Conservation (phyloP, 495 filamentous ascomycete species). For the Letharia columbiana region DNA sequence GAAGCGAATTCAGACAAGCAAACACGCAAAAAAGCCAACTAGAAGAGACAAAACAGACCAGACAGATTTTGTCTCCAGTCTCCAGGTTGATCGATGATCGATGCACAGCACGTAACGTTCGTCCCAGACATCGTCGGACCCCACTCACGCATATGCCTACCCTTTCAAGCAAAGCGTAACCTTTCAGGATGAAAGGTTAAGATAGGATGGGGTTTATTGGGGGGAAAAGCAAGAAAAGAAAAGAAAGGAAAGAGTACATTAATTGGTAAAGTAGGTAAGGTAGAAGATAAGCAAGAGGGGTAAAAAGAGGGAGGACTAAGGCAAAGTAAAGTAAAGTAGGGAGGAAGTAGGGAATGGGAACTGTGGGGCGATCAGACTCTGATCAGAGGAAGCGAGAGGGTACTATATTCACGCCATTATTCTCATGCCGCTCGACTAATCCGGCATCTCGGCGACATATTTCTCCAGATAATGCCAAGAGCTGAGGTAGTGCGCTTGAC, state of each 20-base stretch:
- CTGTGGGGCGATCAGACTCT: too few species aligned
- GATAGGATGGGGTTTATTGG: too few species aligned
- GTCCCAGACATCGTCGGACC: neutral
- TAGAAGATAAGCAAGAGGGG: neutral
- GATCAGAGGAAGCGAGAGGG: too few species aligned
- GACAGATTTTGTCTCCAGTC: neutral
- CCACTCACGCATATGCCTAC: conserved; percentile 10
- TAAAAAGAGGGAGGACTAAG: neutral
- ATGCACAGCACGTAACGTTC: neutral
- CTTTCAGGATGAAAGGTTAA: neutral
- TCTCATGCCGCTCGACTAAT: too few species aligned
- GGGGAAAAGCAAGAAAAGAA: too few species aligned
- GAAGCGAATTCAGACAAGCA: neutral
- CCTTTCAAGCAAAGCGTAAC: conserved; percentile 14
- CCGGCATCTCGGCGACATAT: neutral
- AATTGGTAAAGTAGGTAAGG: too few species aligned
- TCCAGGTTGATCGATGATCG: neutral
- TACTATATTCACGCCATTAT: too few species aligned
- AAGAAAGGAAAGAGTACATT: too few species aligned
- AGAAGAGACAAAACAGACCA: too few species aligned
- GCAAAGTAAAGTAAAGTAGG: too few species aligned
- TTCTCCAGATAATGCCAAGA: neutral
- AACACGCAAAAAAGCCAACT: too few species aligned
- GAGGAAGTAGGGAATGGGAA: too few species aligned
- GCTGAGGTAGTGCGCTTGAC: neutral